These are phyloP conservation scores for Penicillium cinerascens DNA, from an alignment of 495 filamentous ascomycete species.

Conservation along the genomic window DNA sequence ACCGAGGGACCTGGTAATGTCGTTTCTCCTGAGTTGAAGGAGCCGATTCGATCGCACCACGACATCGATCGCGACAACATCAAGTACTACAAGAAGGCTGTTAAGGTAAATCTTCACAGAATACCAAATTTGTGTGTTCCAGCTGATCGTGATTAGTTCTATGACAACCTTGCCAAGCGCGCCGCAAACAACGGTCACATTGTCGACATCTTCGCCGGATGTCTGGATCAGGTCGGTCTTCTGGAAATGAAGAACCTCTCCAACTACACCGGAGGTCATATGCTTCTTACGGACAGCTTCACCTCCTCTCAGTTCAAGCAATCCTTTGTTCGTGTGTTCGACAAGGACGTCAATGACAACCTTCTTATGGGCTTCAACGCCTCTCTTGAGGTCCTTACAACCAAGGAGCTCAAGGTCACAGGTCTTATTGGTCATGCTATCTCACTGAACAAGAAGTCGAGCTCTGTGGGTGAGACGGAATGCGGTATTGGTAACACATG, in stretches of 20 bases:
- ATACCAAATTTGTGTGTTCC: not conserved
- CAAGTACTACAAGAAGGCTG: slow-evolving; percentile 98
- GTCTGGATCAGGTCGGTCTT: slow-evolving; percentile 95
- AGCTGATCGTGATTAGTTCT: slow-evolving; percentile 64
- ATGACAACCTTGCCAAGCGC: slow-evolving; percentile 93
- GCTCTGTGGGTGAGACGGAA: slow-evolving; percentile 95
- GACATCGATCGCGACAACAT: slow-evolving; percentile 99
- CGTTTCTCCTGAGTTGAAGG: slow-evolving; percentile 93
- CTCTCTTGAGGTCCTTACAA: slow-evolving; percentile 91
- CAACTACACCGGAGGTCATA: slow-evolving; percentile 95
- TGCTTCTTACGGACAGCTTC: slow-evolving; percentile 98
- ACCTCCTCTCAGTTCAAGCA: slow-evolving; percentile 99
- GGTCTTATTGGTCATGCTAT: slow-evolving; percentile 96
- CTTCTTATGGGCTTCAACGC: slow-evolving; percentile 99
- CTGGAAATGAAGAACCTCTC: slow-evolving; percentile 98
- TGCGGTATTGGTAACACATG: slow-evolving; percentile 98
- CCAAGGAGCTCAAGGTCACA: slow-evolving; percentile 97
- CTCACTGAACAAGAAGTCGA: slow-evolving; percentile 96
- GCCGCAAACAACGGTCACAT: slow-evolving; percentile 96
- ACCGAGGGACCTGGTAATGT: slow-evolving; percentile 97
- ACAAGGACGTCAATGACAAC: slow-evolving; percentile 92
- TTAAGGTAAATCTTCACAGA: slow-evolving; percentile 63
- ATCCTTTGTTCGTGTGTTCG: slow-evolving; percentile 94
- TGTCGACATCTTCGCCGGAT: slow-evolving; percentile 97
- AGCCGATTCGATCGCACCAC: slow-evolving; percentile 97